Evolutionary conservation across 108 stramenopile species (phyloP), one percentile per base, ranked within the genome.

Genomic region (Ochromonas danica): DNA sequence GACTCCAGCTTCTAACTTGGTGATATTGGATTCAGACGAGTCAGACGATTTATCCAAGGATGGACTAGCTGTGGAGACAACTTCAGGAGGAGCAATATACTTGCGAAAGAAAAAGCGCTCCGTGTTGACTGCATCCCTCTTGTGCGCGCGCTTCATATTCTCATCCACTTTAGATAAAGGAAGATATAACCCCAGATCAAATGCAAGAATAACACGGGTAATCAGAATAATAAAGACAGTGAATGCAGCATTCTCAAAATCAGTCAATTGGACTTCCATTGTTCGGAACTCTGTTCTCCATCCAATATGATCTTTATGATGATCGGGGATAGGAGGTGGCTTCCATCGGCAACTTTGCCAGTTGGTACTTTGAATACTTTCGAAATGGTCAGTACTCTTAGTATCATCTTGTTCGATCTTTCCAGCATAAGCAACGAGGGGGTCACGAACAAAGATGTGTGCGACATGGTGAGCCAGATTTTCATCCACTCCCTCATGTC

Each of bases 321-420:
- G 80, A 82, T 88, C 90, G 38, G 77, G 61, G 25, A 95, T 94
- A 33, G 97, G 97, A 1, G 98, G 98, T 28, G 98, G 98, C 91
- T 99, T 99, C 96, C 97, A 97, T 42, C 98, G 92, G 61, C 97
- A 94, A 27, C 92, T 90, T 89, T 97, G 95, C 98, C 98, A 99
- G 81, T 99, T 99, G 40, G 98, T 99, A 86, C 90, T 91, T 88
- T 99, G 98, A 75, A 99, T 96, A 80, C 90, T 94, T 75, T 99
- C 98, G 67, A 93, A 99, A 85, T 99, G 98, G 39, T 99, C 97
- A 1, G 97, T 97, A 62, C 91, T 89, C 28, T 83, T 91, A 25
- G 87, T 88, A 75, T 97, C 95, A 80, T 99, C 93, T 22, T 51
- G 14, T 82, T 96, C 94, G 22, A 61, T 67, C 25, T 67, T 67